These are phyloP conservation scores for Citrullus mucosospermus DNA, from an alignment of 306 rosid genomes.

Conservation along the genomic window DNA sequence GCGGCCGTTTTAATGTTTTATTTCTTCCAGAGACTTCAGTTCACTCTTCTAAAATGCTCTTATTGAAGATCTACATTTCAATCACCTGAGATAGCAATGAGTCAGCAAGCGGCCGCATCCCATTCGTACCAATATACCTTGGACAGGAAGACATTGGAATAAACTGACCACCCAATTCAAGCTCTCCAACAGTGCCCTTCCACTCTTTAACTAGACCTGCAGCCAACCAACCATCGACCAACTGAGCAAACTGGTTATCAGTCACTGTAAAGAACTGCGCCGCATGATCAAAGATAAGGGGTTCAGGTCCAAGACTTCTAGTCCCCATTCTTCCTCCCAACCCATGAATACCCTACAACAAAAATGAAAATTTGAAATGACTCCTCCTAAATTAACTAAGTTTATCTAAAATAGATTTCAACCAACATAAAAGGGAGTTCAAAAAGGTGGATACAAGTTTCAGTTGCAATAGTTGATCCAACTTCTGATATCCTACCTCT, in stretches of 20 bases:
- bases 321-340: conserved; percentile 93
- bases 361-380: background rate
- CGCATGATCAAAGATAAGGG: conserved; percentile 70
- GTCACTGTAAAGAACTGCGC: conserved; percentile 82
- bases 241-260: conserved; percentile 43
- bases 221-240: conserved; percentile 53
- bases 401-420: background rate
- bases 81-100: conserved; percentile 63
- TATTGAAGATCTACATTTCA: background rate
- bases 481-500: background rate
- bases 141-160: conserved; percentile 45
- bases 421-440: background rate
- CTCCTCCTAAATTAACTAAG: background rate
- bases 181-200: conserved; percentile 65
- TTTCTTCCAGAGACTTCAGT: background rate
- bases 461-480: background rate
- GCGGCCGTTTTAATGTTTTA: background rate
- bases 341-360: conserved; percentile 74
- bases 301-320: conserved; percentile 47
- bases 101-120: conserved; percentile 80
- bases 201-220: conserved; percentile 63
- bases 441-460: background rate
- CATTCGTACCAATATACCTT: conserved; percentile 51
- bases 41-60: background rate
- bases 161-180: conserved; percentile 62